Conservation (phyloP, 2,329 filamentous ascomycete species). For the Triangularia verruculosa region DNA sequence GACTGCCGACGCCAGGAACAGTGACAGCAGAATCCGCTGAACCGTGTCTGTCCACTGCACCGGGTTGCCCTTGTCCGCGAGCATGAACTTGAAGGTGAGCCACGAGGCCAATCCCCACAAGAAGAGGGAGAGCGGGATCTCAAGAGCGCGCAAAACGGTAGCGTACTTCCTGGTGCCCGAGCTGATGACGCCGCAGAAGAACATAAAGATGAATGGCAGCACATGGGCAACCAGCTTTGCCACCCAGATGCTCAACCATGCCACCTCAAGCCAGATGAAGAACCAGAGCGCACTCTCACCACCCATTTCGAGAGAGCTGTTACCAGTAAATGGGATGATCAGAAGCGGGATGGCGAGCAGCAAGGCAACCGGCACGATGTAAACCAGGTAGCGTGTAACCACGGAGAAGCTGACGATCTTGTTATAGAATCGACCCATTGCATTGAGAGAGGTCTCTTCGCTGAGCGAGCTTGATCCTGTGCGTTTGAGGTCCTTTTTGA, state of each 20-base stretch:
- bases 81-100: constrained; percentile 59
- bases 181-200: constrained; percentile 66
- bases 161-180: constrained; percentile 69
- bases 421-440: constrained; percentile 63
- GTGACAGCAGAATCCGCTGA: constrained; percentile 62
- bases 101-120: constrained; percentile 64
- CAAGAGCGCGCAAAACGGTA: constrained; percentile 60
- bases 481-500: constrained; percentile 41
- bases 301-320: constrained; percentile 39
- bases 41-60: constrained; percentile 57
- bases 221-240: constrained; percentile 63
- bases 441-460: constrained; percentile 57
- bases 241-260: constrained; percentile 66
- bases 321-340: constrained; percentile 47
- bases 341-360: constrained; percentile 62
- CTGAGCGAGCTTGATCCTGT: constrained; percentile 42
- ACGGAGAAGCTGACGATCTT: constrained; percentile 63
- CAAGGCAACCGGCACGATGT: constrained; percentile 61
- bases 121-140: constrained; percentile 65
- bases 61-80: constrained; percentile 33
- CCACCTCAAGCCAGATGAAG: constrained; percentile 67
- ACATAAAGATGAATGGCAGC: constrained; percentile 62
- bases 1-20: constrained; percentile 66
- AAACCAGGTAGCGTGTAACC: constrained; percentile 64
- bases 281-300: constrained; percentile 52